Evolutionary conservation across 345 rosid species (phyloP).

Genomic region (Rhodamnia argentea): DNA sequence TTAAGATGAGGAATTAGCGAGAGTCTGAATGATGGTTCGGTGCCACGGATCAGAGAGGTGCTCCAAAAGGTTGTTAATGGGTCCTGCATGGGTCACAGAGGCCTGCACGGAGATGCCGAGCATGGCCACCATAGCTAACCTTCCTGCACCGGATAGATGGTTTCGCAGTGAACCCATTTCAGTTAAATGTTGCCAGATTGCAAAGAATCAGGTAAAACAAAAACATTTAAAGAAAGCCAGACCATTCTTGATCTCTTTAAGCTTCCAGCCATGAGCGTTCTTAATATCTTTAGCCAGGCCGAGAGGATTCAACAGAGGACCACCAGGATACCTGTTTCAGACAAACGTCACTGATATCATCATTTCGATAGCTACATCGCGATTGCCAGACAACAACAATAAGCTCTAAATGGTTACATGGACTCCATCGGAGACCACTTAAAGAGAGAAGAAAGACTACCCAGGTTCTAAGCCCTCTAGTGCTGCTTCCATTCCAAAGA

Average conservation of each 20-base stretch:
- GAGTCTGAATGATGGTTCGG: slow-evolving; percentile 72
- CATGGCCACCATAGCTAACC: slow-evolving; percentile 91
- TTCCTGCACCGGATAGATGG: slow-evolving; percentile 27
- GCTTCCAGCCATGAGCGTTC: slow-evolving; percentile 71
- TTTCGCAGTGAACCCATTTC: background rate
- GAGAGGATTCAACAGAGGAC: slow-evolving; percentile 82
- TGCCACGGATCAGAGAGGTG: slow-evolving; percentile 95
- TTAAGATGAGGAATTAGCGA: slow-evolving; percentile 23
- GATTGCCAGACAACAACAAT: background rate
- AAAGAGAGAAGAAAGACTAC: slow-evolving; percentile 17
- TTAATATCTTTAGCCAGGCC: slow-evolving; percentile 77
- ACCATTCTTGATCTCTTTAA: slow-evolving; percentile 93
- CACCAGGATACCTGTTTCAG: slow-evolving; percentile 75
- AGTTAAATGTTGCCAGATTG: background rate
- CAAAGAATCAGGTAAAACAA: background rate
- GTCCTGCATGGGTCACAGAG: slow-evolving; percentile 73
- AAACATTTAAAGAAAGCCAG: background rate
- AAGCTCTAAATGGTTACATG: background rate
- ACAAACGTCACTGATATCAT: background rate
- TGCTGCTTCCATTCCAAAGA: slow-evolving; percentile 81
- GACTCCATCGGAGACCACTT: background rate
- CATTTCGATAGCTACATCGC: background rate
- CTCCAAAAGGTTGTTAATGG: slow-evolving; percentile 79
- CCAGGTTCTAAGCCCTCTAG: slow-evolving; percentile 85
- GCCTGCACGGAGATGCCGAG: slow-evolving; percentile 91